Conservation (phyloP, 2,329 filamentous ascomycete genomes). For the Colletotrichum sp. region DNA sequence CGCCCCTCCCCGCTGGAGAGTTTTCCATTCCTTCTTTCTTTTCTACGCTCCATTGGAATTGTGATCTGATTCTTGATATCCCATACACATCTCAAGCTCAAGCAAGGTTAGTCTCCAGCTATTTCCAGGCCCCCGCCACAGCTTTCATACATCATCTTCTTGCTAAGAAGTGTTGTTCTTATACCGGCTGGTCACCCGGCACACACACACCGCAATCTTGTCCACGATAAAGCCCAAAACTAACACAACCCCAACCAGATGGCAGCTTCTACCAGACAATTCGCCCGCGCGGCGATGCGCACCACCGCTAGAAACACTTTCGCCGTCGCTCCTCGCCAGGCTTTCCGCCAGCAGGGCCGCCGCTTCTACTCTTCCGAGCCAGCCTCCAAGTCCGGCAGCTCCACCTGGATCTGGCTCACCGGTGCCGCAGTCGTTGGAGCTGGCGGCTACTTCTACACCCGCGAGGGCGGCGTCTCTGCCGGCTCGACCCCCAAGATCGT, state of each 20-base stretch:
- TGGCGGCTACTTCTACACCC: constrained; percentile 72
- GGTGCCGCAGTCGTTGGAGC: constrained; percentile 64
- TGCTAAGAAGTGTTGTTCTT: background rate
- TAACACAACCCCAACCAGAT: background rate
- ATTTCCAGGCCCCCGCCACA: background rate
- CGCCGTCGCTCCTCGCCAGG: constrained; percentile 64
- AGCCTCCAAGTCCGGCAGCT: constrained; percentile 53
- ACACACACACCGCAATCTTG: background rate
- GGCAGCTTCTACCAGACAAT: constrained; percentile 40
- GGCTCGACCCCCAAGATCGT: constrained; percentile 56
- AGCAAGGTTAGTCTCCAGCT: constrained; percentile 2
- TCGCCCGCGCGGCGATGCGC: constrained; percentile 64
- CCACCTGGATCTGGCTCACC: constrained; percentile 59
- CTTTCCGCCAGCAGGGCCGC: constrained; percentile 75
- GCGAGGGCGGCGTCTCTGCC: constrained; percentile 54
- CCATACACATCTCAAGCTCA: background rate
- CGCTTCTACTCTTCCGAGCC: constrained; percentile 81
- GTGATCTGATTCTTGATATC: background rate
- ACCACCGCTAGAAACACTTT: constrained; percentile 64
- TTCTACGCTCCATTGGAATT: background rate
- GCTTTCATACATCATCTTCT: constrained; percentile 1
- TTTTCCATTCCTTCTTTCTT: background rate
- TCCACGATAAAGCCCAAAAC: background rate
- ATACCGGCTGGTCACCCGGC: background rate
- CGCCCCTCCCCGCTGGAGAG: background rate